Base-by-base conservation (phyloP, 495 filamentous ascomycete species). In the Aspergillus egyptiacus region DNA sequence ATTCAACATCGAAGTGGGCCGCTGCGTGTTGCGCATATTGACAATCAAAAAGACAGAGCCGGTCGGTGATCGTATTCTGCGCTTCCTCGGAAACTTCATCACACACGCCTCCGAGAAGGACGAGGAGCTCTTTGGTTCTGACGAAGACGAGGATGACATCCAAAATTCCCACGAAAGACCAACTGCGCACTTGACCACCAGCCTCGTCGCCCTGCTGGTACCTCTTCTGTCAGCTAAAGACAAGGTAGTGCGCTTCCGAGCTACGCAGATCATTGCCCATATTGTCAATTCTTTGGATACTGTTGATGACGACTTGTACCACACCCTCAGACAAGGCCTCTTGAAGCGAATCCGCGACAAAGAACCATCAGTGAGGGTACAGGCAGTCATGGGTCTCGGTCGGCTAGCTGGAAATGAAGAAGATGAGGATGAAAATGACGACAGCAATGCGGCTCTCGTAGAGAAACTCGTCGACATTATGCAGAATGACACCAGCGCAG, bases 401-500 rank as follows among this genome's bases (percentile, higher is more conserved):
- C 76, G 90, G 30, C 69, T 97, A 6, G 90, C 87, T 2, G 87
- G 83, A 6, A 90, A 95, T 59, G 81, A 86, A 46, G 76, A 80
- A 6, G 76, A 80, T 5, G 85, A 93, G 19, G 85, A 79, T 15
- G 85, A 87, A 34, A 80, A 85, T 35, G 81, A 83, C 23, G 83
- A 83, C 23, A 64, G 62, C 14, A 48, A 37, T 23, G 74, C 68
- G 13, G 83, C 83, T 6, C 68, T 95, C 6, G 64, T 93, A 13
- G 81, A 87, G 46, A 91, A 84, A 66, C 75, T 99, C n/a, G 72
- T 96, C 9, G 87, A 95, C 42, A 83, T 91, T 8, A 76, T 99
- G 64, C 89, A 96, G 66, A 91, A 96, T 53, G 93, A 99, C 60
- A 84, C 91, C 0, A 93, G 88, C 53, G 89, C 90, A 1, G 93